A percentile compares a stretch with the other conserved stretches of the same genome.
Conservation (phyloP, 306 rosid genomes). For the Ormosia semicastrata region DNA sequence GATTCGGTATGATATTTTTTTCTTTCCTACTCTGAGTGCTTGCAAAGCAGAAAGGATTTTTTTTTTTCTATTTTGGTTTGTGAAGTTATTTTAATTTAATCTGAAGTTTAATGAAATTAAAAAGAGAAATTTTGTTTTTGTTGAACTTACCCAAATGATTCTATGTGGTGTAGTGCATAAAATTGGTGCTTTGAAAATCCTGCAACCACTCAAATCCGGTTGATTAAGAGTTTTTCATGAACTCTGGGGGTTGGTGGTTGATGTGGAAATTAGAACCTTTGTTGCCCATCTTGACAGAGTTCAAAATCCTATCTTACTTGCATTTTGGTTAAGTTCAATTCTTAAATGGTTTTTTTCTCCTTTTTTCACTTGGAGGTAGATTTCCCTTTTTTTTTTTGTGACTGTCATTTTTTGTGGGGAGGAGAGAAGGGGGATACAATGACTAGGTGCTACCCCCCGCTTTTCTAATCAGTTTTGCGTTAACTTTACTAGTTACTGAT, state of each 20-base stretch:
- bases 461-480: neutral
- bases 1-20: conserved; percentile 17
- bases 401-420: neutral
- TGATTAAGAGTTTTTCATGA: neutral
- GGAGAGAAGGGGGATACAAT: neutral
- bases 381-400: neutral
- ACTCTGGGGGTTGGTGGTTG: neutral
- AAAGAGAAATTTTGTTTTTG: neutral
- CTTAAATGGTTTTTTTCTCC: neutral
- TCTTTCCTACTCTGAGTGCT: neutral
- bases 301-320: neutral
- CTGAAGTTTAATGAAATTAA: neutral
- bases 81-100: neutral
- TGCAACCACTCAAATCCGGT: neutral
- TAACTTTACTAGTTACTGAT: conserved; percentile 3
- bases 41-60: neutral
- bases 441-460: neutral
- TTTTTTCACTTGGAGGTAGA: neutral
- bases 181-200: neutral
- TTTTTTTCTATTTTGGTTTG: neutral
- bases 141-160: neutral
- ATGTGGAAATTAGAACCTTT: conserved; percentile 15
- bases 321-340: conserved; percentile 5
- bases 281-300: neutral
- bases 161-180: neutral